These are phyloP conservation scores for Infundibulicybe gibba DNA, from an alignment of 768 basidiomycete genomes.

Conservation along the genomic window DNA sequence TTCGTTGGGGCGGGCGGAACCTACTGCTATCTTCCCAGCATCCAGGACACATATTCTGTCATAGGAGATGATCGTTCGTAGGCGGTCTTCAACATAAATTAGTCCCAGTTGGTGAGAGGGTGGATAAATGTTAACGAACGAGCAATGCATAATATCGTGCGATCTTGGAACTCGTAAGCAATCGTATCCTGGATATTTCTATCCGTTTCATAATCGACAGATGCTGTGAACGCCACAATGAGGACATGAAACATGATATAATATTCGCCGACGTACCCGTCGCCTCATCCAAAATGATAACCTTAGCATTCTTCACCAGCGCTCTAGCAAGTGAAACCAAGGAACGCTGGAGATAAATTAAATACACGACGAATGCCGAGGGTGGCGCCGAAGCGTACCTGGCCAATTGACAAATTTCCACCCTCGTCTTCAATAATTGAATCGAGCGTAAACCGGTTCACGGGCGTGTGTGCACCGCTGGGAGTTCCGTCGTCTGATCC, in stretches of 20 bases:
- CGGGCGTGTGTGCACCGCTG: slow-evolving; percentile 40
- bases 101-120: background rate
- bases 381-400: slow-evolving; percentile 25
- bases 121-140: slow-evolving; percentile 43
- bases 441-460: slow-evolving; percentile 77
- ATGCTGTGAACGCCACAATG: slow-evolving; percentile 39
- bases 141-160: slow-evolving; percentile 85
- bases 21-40: slow-evolving; percentile 68
- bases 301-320: slow-evolving; percentile 78
- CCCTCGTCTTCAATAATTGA: slow-evolving; percentile 86
- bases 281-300: slow-evolving; percentile 89
- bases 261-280: slow-evolving; percentile 43
- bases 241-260: background rate
- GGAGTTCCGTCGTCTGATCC: slow-evolving; percentile 26
- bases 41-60: slow-evolving; percentile 89
- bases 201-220: slow-evolving; percentile 88
- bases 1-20: slow-evolving; percentile 17
- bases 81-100: slow-evolving; percentile 49
- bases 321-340: slow-evolving; percentile 88
- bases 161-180: slow-evolving; percentile 74
- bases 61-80: slow-evolving; percentile 84
- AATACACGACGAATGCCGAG: slow-evolving; percentile 9
- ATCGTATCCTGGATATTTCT: slow-evolving; percentile 91
- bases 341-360: slow-evolving; percentile 49
- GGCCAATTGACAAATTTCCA: slow-evolving; percentile 75